Percentiles rank a stretch among this genome's conserved stretches.
phyloP scores from a whole-genome alignment of 345 rosid species.

The Populus nigra region DNA sequence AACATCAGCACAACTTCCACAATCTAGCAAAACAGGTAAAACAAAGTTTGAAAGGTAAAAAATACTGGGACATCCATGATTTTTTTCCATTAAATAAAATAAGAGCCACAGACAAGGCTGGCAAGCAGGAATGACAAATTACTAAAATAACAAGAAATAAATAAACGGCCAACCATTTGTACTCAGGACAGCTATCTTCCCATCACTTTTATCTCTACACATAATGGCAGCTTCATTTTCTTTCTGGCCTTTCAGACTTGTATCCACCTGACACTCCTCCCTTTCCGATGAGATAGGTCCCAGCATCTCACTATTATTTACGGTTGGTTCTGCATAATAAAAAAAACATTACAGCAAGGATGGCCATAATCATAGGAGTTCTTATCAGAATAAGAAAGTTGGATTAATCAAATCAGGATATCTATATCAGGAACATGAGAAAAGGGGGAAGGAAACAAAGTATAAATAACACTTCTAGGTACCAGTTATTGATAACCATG shows the following conservation, averaged over 20 bases:
- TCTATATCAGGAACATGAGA: background rate
- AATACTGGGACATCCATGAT: constrained; percentile 24
- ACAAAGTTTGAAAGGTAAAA: constrained; percentile 31
- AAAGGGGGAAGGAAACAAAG: background rate
- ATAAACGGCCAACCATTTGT: constrained; percentile 27
- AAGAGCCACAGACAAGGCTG: background rate
- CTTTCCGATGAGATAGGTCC: constrained; percentile 20
- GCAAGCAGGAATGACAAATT: background rate
- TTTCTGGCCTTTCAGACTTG: constrained; percentile 18
- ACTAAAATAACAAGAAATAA: background rate
- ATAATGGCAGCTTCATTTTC: constrained; percentile 17
- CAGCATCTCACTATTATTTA: constrained; percentile 10
- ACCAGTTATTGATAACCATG: background rate
- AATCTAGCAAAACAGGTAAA: constrained; percentile 19
- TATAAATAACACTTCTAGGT: background rate
- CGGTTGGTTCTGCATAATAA: constrained; percentile 20
- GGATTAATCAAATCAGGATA: background rate
- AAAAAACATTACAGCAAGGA: background rate
- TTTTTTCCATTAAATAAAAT: background rate
- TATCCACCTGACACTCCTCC: constrained; percentile 8
- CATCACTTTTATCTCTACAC: constrained; percentile 26
- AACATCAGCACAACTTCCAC: constrained; percentile 30
- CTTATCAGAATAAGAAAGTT: background rate
- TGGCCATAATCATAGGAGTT: background rate
- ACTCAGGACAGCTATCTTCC: constrained; percentile 18